These are phyloP conservation scores for Fraxinus paxiana DNA, from an alignment of 305 asterid genomes.

Conservation along the genomic window DNA sequence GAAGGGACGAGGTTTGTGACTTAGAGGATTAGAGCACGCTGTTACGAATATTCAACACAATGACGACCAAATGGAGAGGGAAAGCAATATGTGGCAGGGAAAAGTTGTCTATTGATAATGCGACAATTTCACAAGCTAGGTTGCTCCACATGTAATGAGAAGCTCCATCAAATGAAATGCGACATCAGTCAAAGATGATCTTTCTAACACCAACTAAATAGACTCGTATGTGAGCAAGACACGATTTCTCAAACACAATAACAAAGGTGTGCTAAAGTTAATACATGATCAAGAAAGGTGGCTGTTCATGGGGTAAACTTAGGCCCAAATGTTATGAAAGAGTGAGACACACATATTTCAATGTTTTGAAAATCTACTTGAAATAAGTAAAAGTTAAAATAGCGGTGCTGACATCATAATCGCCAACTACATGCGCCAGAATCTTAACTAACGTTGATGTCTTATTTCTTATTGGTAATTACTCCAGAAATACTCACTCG, in stretches of 20 bases:
- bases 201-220: background rate
- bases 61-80: background rate
- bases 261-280: background rate
- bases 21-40: background rate
- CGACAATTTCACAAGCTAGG: background rate
- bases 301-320: background rate
- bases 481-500: background rate
- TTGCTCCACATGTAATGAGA: background rate
- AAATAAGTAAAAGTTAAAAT: background rate
- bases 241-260: background rate
- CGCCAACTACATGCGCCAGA: background rate
- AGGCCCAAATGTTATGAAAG: background rate
- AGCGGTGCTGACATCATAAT: background rate
- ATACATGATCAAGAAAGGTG: background rate
- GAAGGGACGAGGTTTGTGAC: background rate
- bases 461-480: background rate
- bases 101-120: background rate
- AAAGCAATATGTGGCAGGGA: background rate
- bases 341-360: background rate
- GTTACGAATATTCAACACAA: background rate
- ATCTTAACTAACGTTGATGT: background rate
- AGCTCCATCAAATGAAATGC: background rate
- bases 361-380: background rate
- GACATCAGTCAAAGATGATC: background rate
- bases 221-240: background rate